Base-by-base conservation (phyloP, 2,329 filamentous ascomycete species). In the Alternaria triticina region DNA sequence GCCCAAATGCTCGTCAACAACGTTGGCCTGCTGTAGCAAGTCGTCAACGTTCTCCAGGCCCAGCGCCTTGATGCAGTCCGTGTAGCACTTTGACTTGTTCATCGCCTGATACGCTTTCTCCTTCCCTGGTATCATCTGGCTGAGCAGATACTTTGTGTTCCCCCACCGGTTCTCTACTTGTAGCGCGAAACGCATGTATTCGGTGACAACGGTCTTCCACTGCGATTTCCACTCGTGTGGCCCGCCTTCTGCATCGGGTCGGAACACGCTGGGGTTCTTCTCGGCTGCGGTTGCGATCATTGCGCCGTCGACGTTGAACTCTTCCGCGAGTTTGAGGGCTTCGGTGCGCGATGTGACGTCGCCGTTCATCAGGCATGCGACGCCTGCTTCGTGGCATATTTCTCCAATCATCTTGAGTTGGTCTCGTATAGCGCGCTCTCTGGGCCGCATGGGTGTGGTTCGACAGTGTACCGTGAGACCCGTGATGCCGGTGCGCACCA, bases 211-310 rank as follows among this genome's bases (percentile, higher is more conserved):
- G 54, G 95, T 90, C 63, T 85, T 83, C 95, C 95, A 98, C 1
- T 86, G 83, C 0, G 88, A 86, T 33, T 90, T 72, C 75, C 77
- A 79, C 52, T 77, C 77, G 46, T 77, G 73, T 4, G 76, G 76
- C 1, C 92, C 93, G 11, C 93, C 94, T 44, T 92, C 87, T 1
- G 85, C 86, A 40, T 86, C 81, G 1, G 86, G 79, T 43, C 91
- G 87, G 83, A 99, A 99, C 74, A 92, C 94, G 68, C 92, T 96
- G 4, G 94, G 88, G 76, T 99, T 99, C 67, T 90, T 88, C 83
- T 99, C 96, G 1, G 96, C 96, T 4, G 93, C 87, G 4, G 93
- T 96, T 10, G 96, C 96, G 73, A 99, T 98, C 96, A 99, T 99
- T 64, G 93, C 96, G 6, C 94, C 95, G 75, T 98, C 94, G 6